These are phyloP conservation scores for Avena sativa DNA, from an alignment of 176 grass and related monocot species.

Conservation along the genomic window DNA sequence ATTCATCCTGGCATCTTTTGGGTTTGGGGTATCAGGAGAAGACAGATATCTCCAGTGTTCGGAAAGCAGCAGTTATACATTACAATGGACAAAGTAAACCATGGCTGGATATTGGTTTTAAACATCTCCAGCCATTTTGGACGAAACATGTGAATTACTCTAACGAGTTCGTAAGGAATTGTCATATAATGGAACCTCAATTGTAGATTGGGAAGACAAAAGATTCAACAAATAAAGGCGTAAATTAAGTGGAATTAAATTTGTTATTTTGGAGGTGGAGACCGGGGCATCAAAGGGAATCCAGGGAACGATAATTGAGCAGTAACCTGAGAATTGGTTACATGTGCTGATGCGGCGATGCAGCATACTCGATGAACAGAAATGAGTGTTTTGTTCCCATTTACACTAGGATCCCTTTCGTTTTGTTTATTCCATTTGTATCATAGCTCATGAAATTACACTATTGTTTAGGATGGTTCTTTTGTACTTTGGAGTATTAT, in stretches of 20 bases:
- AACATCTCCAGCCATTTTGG: conserved; percentile 95
- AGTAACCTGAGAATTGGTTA: conserved; percentile 32
- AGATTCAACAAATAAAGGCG: conserved; percentile 51
- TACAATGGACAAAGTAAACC: conserved; percentile 96
- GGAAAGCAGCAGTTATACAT: conserved; percentile 91
- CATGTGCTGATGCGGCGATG: conserved; percentile 38
- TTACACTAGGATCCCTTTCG: conserved; percentile 49
- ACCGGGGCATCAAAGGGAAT: conserved; percentile 24
- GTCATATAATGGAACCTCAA: conserved; percentile 90
- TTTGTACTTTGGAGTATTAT: conserved; percentile 62
- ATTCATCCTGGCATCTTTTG: conserved; percentile 88
- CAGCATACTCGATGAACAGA: conserved; percentile 48
- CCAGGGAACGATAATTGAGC: conserved; percentile 39
- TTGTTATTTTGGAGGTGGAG: conserved; percentile 59
- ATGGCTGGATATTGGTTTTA: conserved; percentile 93
- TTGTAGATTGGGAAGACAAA: conserved; percentile 55
- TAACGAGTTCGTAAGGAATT: conserved; percentile 86
- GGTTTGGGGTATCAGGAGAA: conserved; percentile 98
- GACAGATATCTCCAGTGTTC: conserved; percentile 70
- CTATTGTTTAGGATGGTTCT: conserved; percentile 53
- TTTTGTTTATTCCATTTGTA: conserved; percentile 71
- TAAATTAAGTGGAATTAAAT: conserved; percentile 65
- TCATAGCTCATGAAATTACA: conserved; percentile 71
- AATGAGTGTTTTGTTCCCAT: conserved; percentile 45
- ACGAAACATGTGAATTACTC: conserved; percentile 92